These are phyloP conservation scores for Puccinia horiana DNA, from an alignment of 1,284 basidiomycete genomes.

Conservation along the genomic window DNA sequence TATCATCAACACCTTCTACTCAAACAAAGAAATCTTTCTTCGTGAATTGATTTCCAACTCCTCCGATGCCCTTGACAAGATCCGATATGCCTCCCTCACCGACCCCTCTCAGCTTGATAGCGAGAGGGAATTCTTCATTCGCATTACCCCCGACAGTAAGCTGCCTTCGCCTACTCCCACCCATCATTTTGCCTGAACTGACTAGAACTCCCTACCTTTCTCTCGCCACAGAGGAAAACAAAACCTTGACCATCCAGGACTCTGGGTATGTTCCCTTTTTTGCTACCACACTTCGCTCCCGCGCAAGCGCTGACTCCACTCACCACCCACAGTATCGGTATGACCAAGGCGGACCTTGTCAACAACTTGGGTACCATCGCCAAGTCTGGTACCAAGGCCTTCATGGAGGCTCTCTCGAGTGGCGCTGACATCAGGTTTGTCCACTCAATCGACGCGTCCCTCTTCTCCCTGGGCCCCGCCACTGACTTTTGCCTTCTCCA, in stretches of 20 bases:
- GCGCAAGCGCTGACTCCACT: neutral
- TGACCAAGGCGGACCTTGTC: conserved; percentile 97
- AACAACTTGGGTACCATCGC: conserved; percentile 99
- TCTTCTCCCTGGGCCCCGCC: neutral
- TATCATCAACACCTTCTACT: conserved; percentile 93
- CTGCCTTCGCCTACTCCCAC: neutral
- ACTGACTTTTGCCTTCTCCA: neutral
- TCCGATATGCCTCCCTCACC: conserved; percentile 88
- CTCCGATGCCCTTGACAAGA: conserved; percentile 90
- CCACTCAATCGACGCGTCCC: neutral
- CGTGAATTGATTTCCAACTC: conserved; percentile 88
- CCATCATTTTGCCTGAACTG: conserved; percentile 36
- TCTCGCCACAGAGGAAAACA: conserved; percentile 72
- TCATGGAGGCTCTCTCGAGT: conserved; percentile 86
- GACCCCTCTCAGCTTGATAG: conserved; percentile 82
- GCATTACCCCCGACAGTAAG: conserved; percentile 69
- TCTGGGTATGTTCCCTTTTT: conserved; percentile 63
- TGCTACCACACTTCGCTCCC: neutral
- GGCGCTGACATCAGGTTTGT: conserved; percentile 83
- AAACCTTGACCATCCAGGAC: conserved; percentile 86
- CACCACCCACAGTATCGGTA: conserved; percentile 36
- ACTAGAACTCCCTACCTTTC: neutral
- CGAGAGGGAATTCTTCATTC: conserved; percentile 80
- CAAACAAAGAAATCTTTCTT: conserved; percentile 98
- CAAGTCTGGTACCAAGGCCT: conserved; percentile 93